Conservation (phyloP, 257 asterid species). For the Linderniella brevidens region DNA sequence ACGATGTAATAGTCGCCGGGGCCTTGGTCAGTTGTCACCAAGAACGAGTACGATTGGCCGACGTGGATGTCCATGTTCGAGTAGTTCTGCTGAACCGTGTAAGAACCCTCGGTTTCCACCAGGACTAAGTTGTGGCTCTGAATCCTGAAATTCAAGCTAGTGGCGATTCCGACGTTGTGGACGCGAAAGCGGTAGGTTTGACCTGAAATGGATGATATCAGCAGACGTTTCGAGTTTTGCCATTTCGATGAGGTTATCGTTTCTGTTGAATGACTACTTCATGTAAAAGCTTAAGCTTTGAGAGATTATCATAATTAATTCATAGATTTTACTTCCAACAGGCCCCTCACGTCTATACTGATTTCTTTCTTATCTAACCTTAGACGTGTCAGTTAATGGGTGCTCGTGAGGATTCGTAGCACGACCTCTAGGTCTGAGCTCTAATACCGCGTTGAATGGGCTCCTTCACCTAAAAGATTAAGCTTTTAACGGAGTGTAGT, state of each 20-base stretch:
- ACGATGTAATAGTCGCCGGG: slow-evolving; percentile 98
- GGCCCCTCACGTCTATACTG: no score
- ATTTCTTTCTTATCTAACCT: no score
- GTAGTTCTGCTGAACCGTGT: slow-evolving; percentile 88
- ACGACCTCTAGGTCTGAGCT: no score
- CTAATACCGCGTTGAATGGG: no score
- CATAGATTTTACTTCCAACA: no score
- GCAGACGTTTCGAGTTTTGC: neutral
- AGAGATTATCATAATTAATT: no score
- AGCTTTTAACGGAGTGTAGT: no score
- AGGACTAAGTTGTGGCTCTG: slow-evolving; percentile 65
- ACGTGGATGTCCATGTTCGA: slow-evolving; percentile 87
- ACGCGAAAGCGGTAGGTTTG: slow-evolving; percentile 67
- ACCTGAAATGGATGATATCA: slow-evolving; percentile 19
- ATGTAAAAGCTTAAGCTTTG: no score
- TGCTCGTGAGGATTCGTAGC: no score
- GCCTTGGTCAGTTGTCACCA: slow-evolving; percentile 88
- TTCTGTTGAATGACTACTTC: no score
- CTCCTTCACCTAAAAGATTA: no score
- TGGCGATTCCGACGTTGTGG: slow-evolving; percentile 71
- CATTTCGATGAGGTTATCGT: neutral
- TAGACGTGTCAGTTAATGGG: no score
- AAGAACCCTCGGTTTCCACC: slow-evolving; percentile 86
- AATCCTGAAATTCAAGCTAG: slow-evolving; percentile 64
- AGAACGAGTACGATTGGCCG: slow-evolving; percentile 81